These are phyloP conservation scores for Volvox reticuliferus DNA, from an alignment of 139 green algal species.

Conservation along the genomic window DNA sequence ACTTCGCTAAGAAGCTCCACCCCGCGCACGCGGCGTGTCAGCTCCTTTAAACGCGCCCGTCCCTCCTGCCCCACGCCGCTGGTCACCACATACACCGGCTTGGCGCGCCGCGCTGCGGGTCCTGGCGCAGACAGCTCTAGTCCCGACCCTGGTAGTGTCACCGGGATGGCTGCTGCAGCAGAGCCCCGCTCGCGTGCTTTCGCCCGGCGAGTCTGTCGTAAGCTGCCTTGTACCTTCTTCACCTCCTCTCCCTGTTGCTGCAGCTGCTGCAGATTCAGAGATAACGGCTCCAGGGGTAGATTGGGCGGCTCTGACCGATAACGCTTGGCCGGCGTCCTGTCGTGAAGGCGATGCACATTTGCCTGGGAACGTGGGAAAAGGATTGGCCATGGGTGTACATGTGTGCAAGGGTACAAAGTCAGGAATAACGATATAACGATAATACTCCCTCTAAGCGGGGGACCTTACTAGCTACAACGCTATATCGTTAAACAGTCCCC, in stretches of 20 bases:
- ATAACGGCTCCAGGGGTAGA: not conserved
- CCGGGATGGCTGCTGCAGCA: not conserved
- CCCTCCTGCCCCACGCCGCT: not conserved
- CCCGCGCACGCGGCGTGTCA: not conserved
- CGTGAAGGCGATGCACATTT: not conserved
- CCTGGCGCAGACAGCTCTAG: not conserved
- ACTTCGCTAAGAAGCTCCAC: slow-evolving; percentile 23
- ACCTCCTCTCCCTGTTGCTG: not conserved
- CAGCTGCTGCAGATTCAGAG: not conserved
- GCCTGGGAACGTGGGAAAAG: not conserved
- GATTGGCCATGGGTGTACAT: too few relatives aligned
- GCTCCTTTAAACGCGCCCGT: not conserved
- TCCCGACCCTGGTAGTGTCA: not conserved
- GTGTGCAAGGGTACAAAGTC: too few relatives aligned
- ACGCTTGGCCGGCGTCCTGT: not conserved
- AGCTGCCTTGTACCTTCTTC: not conserved
- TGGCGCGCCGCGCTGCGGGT: not conserved
- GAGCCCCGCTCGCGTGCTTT: not conserved
- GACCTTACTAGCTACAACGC: too few relatives aligned
- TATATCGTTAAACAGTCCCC: too few relatives aligned
- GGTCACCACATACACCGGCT: not conserved
- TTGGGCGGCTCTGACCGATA: not conserved
- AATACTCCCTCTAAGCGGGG: too few relatives aligned
- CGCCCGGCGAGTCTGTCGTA: not conserved
- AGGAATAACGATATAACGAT: too few relatives aligned